Evolutionary conservation across 2,329 filamentous ascomycete species (phyloP).

Genomic region (Bipolaris victoriae): DNA sequence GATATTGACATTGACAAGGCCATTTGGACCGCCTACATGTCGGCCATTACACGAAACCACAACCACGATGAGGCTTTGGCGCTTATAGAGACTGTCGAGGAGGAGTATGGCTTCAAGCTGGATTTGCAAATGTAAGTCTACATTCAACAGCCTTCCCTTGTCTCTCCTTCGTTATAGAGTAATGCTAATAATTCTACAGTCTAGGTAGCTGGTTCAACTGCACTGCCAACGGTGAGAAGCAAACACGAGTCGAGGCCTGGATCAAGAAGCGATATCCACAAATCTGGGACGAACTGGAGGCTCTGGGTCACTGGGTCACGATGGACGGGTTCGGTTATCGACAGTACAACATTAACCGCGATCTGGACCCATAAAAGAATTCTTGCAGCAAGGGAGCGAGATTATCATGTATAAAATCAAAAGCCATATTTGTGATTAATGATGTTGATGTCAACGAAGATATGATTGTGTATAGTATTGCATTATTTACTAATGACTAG

Average conservation of each 20-base stretch:
- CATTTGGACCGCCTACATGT: slow-evolving; percentile 79
- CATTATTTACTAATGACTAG: too few relatives aligned
- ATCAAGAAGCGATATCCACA: slow-evolving; percentile 70
- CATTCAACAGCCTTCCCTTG: too few relatives aligned
- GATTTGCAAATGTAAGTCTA: slow-evolving; percentile 71
- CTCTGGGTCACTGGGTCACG: slow-evolving; percentile 52
- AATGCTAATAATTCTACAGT: slow-evolving; percentile 52
- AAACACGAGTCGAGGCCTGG: slow-evolving; percentile 76
- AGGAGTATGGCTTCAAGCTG: slow-evolving; percentile 69
- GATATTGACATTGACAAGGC: slow-evolving; percentile 77
- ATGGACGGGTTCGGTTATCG: slow-evolving; percentile 47
- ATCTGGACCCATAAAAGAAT: slow-evolving; percentile 40
- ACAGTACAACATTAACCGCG: slow-evolving; percentile 44
- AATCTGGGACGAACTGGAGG: slow-evolving; percentile 70
- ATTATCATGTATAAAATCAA: background rate
- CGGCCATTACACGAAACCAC: slow-evolving; percentile 75
- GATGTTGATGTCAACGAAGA: too few relatives aligned
- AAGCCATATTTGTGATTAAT: background rate
- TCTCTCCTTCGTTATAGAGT: background rate
- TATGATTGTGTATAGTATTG: too few relatives aligned
- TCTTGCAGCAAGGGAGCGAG: background rate
- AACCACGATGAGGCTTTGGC: slow-evolving; percentile 70
- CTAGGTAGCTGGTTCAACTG: slow-evolving; percentile 79
- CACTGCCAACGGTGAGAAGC: slow-evolving; percentile 68
- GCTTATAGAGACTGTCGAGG: slow-evolving; percentile 70